Evolutionary conservation across 2,329 filamentous ascomycete species (phyloP).

Genomic region (Apiospora malaysiana): DNA sequence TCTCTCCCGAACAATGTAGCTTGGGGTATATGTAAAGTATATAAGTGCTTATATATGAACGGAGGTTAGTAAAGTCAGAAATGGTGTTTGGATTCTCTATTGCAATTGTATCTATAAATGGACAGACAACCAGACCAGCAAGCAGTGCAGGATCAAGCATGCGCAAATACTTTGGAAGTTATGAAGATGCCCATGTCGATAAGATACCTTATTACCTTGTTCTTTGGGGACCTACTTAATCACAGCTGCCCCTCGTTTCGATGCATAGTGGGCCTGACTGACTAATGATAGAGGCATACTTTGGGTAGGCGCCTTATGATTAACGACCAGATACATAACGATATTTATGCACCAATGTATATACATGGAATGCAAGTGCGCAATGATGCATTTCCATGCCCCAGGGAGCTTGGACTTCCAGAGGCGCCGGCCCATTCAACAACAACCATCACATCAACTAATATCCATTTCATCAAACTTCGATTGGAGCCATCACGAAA

Average conservation of each 20-base stretch:
- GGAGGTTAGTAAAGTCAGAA: background rate
- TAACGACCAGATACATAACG: background rate
- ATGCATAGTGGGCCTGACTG: background rate
- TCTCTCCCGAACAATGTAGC: background rate
- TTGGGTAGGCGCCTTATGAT: too few species aligned
- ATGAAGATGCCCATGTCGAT: background rate
- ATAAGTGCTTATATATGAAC: background rate
- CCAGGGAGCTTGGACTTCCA: background rate
- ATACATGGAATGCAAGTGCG: background rate
- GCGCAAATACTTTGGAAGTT: background rate
- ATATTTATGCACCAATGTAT: background rate
- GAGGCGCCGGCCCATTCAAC: constrained; percentile 12
- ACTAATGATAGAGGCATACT: too few species aligned
- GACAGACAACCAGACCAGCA: background rate
- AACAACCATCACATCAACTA: background rate
- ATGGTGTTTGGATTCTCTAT: background rate
- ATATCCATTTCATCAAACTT: background rate
- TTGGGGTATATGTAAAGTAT: background rate
- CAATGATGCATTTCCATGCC: background rate
- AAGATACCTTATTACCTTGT: background rate
- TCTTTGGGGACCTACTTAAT: too few species aligned
- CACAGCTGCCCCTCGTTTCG: background rate
- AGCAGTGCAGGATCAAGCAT: background rate
- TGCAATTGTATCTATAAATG: background rate
- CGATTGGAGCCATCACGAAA: background rate